Evolutionary conservation across 2,329 filamentous ascomycete species (phyloP).

Genomic region (Xylaria sp.): DNA sequence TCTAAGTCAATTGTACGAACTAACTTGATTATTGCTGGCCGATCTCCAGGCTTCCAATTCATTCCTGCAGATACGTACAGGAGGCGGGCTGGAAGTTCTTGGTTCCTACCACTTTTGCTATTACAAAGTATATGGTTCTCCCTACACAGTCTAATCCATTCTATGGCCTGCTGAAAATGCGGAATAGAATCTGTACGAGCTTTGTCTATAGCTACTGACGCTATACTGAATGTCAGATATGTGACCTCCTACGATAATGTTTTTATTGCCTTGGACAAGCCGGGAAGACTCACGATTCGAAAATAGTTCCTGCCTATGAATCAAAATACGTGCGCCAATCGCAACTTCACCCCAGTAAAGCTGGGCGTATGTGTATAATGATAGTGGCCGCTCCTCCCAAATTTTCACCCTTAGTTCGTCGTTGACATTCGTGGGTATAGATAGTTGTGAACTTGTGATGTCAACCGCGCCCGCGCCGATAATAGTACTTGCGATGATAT

Average conservation of each 20-base stretch:
- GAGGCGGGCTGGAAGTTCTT: background rate
- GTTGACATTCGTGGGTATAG: background rate
- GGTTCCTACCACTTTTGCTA: background rate
- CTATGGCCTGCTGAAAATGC: constrained; percentile 10
- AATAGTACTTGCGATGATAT: background rate
- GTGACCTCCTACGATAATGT: background rate
- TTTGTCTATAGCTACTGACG: background rate
- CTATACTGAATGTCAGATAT: background rate
- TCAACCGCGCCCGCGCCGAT: background rate
- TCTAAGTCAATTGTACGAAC: background rate
- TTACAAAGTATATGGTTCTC: constrained; percentile 10
- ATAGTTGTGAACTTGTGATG: background rate
- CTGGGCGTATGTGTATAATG: constrained; percentile 10
- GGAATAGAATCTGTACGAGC: background rate
- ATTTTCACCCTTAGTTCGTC: constrained; percentile 9
- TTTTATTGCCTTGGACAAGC: no score
- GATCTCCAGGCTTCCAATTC: background rate
- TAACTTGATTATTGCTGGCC: background rate
- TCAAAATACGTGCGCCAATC: background rate
- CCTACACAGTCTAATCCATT: constrained; percentile 12
- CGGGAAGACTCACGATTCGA: background rate
- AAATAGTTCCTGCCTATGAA: background rate
- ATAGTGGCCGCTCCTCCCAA: constrained; percentile 19
- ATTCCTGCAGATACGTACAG: background rate
- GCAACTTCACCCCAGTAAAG: constrained; percentile 11